A percentile compares a stretch with the other conserved stretches of the same genome.
phyloP scores from a whole-genome alignment of 1,284 basidiomycete species.

The Ustilago curta region DNA sequence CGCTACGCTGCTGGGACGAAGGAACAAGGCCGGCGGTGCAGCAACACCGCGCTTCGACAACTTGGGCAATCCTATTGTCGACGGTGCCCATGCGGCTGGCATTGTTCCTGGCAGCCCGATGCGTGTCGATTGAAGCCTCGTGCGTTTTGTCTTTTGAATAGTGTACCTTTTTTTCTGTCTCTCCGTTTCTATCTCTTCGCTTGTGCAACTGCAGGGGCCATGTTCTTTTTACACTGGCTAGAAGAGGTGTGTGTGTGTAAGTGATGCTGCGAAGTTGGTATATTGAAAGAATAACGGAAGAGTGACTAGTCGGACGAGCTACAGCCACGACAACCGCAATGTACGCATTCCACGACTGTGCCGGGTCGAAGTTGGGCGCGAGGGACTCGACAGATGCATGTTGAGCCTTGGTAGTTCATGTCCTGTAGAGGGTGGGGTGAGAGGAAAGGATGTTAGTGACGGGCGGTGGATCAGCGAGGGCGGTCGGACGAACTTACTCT shows the following conservation, averaged over 20 bases:
- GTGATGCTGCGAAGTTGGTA: neutral
- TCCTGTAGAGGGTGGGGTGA: constrained; percentile 73
- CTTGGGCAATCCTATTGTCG: constrained; percentile 42
- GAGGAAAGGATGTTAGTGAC: neutral
- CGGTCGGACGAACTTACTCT: constrained; percentile 73
- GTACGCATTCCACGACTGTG: constrained; percentile 94
- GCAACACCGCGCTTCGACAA: constrained; percentile 32
- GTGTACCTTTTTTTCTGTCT: constrained; percentile 5
- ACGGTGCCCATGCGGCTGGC: constrained; percentile 44
- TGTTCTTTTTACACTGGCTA: neutral
- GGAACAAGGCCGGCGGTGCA: constrained; percentile 48
- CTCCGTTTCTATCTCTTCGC: neutral
- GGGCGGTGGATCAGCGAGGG: constrained; percentile 8
- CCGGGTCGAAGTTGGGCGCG: constrained; percentile 90
- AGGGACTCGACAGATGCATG: constrained; percentile 96
- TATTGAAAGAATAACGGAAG: neutral
- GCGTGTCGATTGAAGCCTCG: constrained; percentile 42
- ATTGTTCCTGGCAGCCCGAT: constrained; percentile 59
- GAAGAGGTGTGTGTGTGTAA: neutral
- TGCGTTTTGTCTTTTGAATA: neutral
- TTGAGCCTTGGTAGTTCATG: constrained; percentile 99
- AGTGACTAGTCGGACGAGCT: constrained; percentile 58
- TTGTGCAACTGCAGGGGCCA: constrained; percentile 18
- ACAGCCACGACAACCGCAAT: constrained; percentile 76
- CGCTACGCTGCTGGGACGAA: constrained; percentile 62